These are phyloP conservation scores for Camillea tinctor DNA, from an alignment of 2,329 filamentous ascomycete genomes.

Conservation along the genomic window DNA sequence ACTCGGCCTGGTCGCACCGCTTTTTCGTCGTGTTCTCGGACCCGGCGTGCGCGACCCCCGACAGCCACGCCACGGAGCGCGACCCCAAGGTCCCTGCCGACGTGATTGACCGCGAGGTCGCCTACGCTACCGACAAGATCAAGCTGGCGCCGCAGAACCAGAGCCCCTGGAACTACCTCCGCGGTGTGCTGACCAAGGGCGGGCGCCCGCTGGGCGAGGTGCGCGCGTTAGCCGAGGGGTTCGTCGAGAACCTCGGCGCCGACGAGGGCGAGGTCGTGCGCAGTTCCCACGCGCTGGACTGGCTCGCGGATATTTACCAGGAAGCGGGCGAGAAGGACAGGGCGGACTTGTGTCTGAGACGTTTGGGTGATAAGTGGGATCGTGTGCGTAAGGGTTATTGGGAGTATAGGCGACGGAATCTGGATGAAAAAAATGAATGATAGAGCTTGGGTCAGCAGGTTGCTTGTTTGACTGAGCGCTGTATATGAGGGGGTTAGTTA, in stretches of 20 bases:
- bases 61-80: slow-evolving; percentile 47
- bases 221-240: slow-evolving; percentile 49
- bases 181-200: slow-evolving; percentile 70
- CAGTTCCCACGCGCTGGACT: slow-evolving; percentile 68
- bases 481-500: neutral
- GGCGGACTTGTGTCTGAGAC: slow-evolving; percentile 67
- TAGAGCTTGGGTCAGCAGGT: neutral
- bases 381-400: slow-evolving; percentile 90
- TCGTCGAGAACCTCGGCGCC: slow-evolving; percentile 48
- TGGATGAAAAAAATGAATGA: slow-evolving; percentile 26
- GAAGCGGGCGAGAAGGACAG: slow-evolving; percentile 56
- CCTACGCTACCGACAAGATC: slow-evolving; percentile 72
- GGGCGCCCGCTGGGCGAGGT: slow-evolving; percentile 48
- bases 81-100: slow-evolving; percentile 59
- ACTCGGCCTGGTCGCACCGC: slow-evolving; percentile 95
- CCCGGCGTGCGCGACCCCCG: slow-evolving; percentile 49
- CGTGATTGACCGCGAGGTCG: slow-evolving; percentile 71
- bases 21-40: slow-evolving; percentile 85
- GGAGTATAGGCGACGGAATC: slow-evolving; percentile 58
- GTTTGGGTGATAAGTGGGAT: slow-evolving; percentile 85
- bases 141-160: slow-evolving; percentile 85
- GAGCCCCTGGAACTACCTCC: slow-evolving; percentile 89
- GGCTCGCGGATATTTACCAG: slow-evolving; percentile 67
- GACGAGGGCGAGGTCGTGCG: slow-evolving; percentile 48
- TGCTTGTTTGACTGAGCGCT: neutral